Base-by-base conservation (phyloP, 2,329 filamentous ascomycete genomes). In the Arthroderma sp. region DNA sequence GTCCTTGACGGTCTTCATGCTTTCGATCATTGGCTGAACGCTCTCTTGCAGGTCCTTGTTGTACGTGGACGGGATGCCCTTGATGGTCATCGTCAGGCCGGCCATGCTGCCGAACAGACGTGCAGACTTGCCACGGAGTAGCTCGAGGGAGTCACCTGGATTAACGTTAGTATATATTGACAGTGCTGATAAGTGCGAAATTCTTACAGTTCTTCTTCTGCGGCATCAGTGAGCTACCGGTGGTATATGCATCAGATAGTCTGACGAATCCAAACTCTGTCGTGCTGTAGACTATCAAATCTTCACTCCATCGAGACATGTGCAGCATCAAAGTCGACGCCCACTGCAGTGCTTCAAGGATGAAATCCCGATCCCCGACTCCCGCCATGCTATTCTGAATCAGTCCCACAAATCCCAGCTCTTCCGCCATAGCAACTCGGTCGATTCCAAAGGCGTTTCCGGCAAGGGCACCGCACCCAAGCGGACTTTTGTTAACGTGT, bases 1-100 rank as follows among this genome's bases (percentile, higher is more conserved):
- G 76, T 94, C 86, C 58, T 80, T 44, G 61, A 93, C 79, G 4
- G 88, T 91, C 79, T 90, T 87, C 71, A 91, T 81, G 69, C 85
- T 82, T 71, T 94, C 88, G 53, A 95, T 81, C 74, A 95, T 82
- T n/a, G 86, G 85, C 77, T 94, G 86, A 61, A 88, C 84, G 59
- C 82, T 85, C 74, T 95, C 89, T 73, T 95, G 88, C n/a, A 94
- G 73, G 70, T 95, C 88, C 74, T 94, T 95, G 77, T 94, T 91
- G 77, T 94, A 94, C 2, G 86, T 89, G 44, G 81, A 86, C 1
- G 88, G 87, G 28, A 93, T 80, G 57, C 86, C 86, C 71, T 86
- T 85, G 71, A 84, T 72, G 38, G 83, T 87, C 74, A 84, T 84
- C 80, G 88, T 88, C 62, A 93, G 74, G 38, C 87, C 88, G 4